Conservation (phyloP, 192 early-diverging fungal genomes). For the Mortierella hygrophila region DNA sequence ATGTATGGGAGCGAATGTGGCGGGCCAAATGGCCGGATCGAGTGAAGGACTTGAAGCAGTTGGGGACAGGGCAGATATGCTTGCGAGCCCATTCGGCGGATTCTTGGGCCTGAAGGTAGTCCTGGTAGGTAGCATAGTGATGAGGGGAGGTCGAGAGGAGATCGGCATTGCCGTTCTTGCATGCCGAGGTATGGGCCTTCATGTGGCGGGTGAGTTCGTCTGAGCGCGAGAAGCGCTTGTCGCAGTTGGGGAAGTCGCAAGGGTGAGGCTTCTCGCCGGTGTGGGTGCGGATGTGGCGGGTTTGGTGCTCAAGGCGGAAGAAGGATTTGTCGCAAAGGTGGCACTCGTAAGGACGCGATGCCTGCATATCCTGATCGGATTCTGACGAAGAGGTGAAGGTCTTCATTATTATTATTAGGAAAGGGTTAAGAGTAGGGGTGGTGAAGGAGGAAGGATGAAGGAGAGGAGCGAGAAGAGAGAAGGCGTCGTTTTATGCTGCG, state of each 20-base stretch:
- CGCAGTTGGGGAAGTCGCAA: constrained; percentile 82
- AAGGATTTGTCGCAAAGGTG: constrained; percentile 82
- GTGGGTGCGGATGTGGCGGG: constrained; percentile 86
- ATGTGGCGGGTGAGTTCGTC: constrained; percentile 85
- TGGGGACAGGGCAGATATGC: constrained; percentile 55
- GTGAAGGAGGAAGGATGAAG: no score
- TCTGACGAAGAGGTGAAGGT: neutral
- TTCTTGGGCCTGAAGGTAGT: constrained; percentile 47
- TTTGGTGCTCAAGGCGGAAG: constrained; percentile 83
- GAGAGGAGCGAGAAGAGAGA: neutral
- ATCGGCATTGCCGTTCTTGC: constrained; percentile 67
- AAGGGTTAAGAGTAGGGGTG: neutral
- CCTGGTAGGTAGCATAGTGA: constrained; percentile 54
- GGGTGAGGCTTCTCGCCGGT: constrained; percentile 87
- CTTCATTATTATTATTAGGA: neutral
- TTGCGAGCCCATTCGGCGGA: constrained; percentile 55
- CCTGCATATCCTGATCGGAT: constrained; percentile 43
- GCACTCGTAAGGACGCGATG: constrained; percentile 78
- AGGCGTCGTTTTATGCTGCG: neutral
- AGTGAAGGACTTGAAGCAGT: constrained; percentile 57
- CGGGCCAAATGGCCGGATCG: constrained; percentile 55
- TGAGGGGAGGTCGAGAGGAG: constrained; percentile 67
- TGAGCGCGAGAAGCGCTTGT: constrained; percentile 82
- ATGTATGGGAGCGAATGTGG: constrained; percentile 54
- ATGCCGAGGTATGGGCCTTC: constrained; percentile 68